These are phyloP conservation scores for Candida berthetii DNA, from an alignment of 805 yeast genomes.

Conservation along the genomic window DNA sequence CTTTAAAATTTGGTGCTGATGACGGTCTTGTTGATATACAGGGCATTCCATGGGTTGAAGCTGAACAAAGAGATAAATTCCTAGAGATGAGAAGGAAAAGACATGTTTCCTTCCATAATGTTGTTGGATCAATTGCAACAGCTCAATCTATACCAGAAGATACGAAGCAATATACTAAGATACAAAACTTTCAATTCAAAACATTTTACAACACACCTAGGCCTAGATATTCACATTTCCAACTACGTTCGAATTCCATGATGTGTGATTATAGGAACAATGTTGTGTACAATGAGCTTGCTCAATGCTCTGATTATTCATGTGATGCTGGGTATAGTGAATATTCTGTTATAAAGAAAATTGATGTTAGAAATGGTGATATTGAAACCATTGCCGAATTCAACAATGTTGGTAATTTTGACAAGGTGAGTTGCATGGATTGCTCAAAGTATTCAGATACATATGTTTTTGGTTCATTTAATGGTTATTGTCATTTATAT, in stretches of 20 bases:
- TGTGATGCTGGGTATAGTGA: background rate
- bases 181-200: slow-evolving; percentile 12
- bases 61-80: slow-evolving; percentile 13
- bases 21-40: slow-evolving; percentile 19
- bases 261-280: slow-evolving; percentile 2
- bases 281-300: slow-evolving; percentile 4
- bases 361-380: slow-evolving; percentile 21
- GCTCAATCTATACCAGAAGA: too few species aligned
- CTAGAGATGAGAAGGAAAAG: slow-evolving; percentile 13
- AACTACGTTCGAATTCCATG: slow-evolving; percentile 42
- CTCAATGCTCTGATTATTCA: background rate
- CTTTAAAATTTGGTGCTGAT: too few species aligned
- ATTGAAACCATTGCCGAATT: slow-evolving; percentile 27
- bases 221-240: slow-evolving; percentile 51
- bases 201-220: slow-evolving; percentile 23
- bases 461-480: slow-evolving; percentile 47
- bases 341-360: slow-evolving; percentile 13
- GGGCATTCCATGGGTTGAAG: slow-evolving; percentile 22
- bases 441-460: slow-evolving; percentile 27
- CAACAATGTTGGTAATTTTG: slow-evolving; percentile 10
- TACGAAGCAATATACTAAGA: slow-evolving; percentile 8
- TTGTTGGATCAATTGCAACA: slow-evolving; percentile 11
- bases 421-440: slow-evolving; percentile 42
- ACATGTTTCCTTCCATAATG: slow-evolving; percentile 19
- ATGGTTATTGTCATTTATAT: slow-evolving; percentile 40